Base-by-base conservation (phyloP, 108 stramenopile genomes). In the Skeletonema costatum region DNA sequence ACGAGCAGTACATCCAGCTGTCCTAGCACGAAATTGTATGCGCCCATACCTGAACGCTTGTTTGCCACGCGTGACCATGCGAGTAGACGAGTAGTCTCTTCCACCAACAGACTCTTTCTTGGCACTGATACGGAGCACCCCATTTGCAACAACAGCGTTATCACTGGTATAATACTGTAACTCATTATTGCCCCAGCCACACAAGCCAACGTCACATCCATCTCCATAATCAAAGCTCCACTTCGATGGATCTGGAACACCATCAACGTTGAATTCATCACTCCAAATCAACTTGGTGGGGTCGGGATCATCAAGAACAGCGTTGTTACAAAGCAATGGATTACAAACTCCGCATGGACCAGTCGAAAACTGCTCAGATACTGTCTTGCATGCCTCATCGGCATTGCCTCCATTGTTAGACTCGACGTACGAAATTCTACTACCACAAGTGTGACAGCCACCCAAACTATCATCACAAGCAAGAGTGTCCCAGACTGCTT, bases 181-280 rank as follows among this genome's bases (percentile, higher is more conserved):
- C 50, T 85, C 84, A 7, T 30, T 29, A 58, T 80, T 76, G 31
- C 74, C 79, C 75, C 75, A 70, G 32, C 41, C 56, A 36, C 72
- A 63, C 3, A 76, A 13, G 41, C 70, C 64, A 14, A 41, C 66
- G 51, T 61, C 38, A 35, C 75, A 83, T 33, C 74, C 70, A 48
- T 59, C 65, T 66, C 75, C 83, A 64, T 50, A 59, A 82, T 75
- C 61, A 41, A 62, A 62, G 2, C 6, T 46, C 50, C 70, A 73
- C 12, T 70, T 76, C 12, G 5, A 33, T 11, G 70, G 61, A 51
- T 66, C 61, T 14, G 70, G 81, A 59, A 46, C 32, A n/a, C 68
- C 69, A 65, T 77, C 71, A 51, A 59, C 60, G 48, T 77, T 29
- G 12, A 74, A 74, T 42, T 69, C 67, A 50, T 74, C 61, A 53